These are phyloP conservation scores for Centrapalus pauciflorus DNA, from an alignment of 129 eudicot species.

Conservation along the genomic window DNA sequence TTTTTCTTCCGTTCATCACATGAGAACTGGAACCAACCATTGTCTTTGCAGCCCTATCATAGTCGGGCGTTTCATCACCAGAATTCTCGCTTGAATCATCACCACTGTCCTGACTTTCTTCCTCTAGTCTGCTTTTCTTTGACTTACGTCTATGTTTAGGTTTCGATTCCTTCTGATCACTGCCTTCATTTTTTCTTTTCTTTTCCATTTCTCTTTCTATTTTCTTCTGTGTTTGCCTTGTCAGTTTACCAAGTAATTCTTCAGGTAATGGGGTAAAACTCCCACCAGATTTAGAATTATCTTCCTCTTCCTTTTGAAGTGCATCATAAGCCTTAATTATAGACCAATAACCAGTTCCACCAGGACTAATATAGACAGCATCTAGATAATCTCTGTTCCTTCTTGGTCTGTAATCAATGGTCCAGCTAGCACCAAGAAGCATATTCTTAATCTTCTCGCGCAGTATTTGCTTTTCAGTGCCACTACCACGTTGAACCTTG, in stretches of 20 bases:
- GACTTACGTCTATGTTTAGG: slow-evolving; percentile 36
- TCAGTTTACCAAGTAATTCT: slow-evolving; percentile 61
- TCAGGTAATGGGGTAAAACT: slow-evolving; percentile 63
- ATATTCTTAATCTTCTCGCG: slow-evolving; percentile 78
- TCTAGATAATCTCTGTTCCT: slow-evolving; percentile 77
- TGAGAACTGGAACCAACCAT: slow-evolving; percentile 26
- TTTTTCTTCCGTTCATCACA: slow-evolving; percentile 50
- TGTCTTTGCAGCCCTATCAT: slow-evolving; percentile 34
- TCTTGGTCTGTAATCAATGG: slow-evolving; percentile 86
- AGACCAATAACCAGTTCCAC: slow-evolving; percentile 91
- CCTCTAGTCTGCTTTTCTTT: slow-evolving; percentile 28
- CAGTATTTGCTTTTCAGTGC: slow-evolving; percentile 74
- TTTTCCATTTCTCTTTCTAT: slow-evolving; percentile 51
- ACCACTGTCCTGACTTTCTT: slow-evolving; percentile 25
- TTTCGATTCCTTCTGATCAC: slow-evolving; percentile 37
- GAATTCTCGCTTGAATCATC: slow-evolving; percentile 27
- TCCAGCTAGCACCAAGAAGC: slow-evolving; percentile 91
- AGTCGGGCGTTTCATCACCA: slow-evolving; percentile 12
- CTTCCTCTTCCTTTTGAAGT: slow-evolving; percentile 58
- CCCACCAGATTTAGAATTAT: slow-evolving; percentile 26
- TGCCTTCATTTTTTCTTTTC: slow-evolving; percentile 44
- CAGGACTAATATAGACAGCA: slow-evolving; percentile 85
- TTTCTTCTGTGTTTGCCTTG: slow-evolving; percentile 81
- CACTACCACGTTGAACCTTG: slow-evolving; percentile 66
- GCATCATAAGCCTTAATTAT: slow-evolving; percentile 91